A percentile compares a stretch with the other conserved stretches of the same genome.
phyloP scores from a whole-genome alignment of 1,284 basidiomycete species.

The Exsudoporus floridanus region DNA sequence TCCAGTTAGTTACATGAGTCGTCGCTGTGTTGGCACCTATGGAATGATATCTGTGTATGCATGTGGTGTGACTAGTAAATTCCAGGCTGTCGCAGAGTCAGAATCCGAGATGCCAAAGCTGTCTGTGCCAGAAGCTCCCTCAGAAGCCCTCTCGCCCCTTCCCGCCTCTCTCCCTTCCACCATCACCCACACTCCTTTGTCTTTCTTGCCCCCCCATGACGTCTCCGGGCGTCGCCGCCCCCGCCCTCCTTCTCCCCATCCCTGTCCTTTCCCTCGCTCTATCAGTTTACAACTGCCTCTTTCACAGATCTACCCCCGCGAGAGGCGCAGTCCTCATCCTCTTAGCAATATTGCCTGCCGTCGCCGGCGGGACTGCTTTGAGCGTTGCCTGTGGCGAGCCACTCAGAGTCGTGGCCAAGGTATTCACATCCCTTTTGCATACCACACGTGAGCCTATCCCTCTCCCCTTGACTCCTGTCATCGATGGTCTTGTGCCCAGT shows the following conservation, averaged over 20 bases:
- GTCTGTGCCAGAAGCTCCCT: conserved; percentile 1
- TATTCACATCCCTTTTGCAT: conserved; percentile 23
- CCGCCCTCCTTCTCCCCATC: conserved; percentile 29
- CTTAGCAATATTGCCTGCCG: conserved; percentile 25
- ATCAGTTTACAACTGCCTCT: conserved; percentile 10
- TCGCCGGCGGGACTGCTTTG: conserved; percentile 24
- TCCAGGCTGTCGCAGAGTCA: conserved; percentile 16
- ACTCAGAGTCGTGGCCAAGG: conserved; percentile 17
- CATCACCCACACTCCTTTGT: conserved; percentile 19
- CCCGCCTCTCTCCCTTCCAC: background rate
- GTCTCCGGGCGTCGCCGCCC: conserved; percentile 26
- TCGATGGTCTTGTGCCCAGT: conserved; percentile 12
- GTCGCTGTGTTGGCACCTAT: background rate
- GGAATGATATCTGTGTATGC: no score
- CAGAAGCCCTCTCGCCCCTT: conserved; percentile 5
- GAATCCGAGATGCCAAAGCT: conserved; percentile 24
- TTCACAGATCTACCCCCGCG: conserved; percentile 3
- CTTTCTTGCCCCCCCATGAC: conserved; percentile 21
- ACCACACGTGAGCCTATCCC: conserved; percentile 18
- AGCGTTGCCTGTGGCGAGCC: conserved; percentile 14
- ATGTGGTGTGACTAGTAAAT: no score
- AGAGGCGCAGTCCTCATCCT: conserved; percentile 17
- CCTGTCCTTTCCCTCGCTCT: conserved; percentile 22
- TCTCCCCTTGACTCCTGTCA: background rate
- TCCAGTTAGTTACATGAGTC: no score